Percentiles rank a stretch among this genome's conserved stretches.
phyloP scores from a whole-genome alignment of 345 rosid genomes.

The Pseudoturritis turrita region DNA sequence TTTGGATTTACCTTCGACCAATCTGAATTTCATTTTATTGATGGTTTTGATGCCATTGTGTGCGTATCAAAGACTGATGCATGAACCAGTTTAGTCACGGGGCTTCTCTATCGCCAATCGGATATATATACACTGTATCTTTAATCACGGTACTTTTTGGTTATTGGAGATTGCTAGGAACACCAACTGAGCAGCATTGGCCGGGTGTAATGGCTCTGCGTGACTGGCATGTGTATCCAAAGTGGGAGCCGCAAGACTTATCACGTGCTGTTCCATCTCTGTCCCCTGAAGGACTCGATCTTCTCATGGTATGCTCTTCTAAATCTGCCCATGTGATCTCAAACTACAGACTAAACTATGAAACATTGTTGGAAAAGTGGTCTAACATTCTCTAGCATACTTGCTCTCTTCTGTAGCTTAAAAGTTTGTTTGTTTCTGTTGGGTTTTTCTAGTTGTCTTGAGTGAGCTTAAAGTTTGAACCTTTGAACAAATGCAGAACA shows the following conservation, averaged over 20 bases:
- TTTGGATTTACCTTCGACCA: neutral
- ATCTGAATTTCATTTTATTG: neutral
- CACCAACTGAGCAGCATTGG: slow-evolving; percentile 33
- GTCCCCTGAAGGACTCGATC: slow-evolving; percentile 79
- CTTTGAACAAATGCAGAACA: slow-evolving; percentile 46
- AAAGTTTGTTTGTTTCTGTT: neutral
- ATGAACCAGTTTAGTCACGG: neutral
- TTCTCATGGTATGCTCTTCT: slow-evolving; percentile 53
- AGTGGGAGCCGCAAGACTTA: slow-evolving; percentile 79
- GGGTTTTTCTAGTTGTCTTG: neutral
- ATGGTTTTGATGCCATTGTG: neutral
- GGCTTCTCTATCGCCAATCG: neutral
- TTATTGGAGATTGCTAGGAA: slow-evolving; percentile 39
- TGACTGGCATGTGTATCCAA: slow-evolving; percentile 96
- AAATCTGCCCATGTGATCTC: neutral
- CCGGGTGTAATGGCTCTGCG: slow-evolving; percentile 29
- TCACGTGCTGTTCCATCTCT: slow-evolving; percentile 76
- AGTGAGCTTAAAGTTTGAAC: neutral
- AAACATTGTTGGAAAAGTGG: neutral
- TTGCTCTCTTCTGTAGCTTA: neutral
- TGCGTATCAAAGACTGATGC: neutral
- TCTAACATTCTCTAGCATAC: neutral
- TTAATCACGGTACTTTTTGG: neutral
- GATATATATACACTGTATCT: neutral
- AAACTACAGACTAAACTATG: neutral